Evolutionary conservation across 2,329 filamentous ascomycete species (phyloP), one percentile per base, ranked within the genome.

Genomic region (Ophiocordyceps camponoti-saundersi): DNA sequence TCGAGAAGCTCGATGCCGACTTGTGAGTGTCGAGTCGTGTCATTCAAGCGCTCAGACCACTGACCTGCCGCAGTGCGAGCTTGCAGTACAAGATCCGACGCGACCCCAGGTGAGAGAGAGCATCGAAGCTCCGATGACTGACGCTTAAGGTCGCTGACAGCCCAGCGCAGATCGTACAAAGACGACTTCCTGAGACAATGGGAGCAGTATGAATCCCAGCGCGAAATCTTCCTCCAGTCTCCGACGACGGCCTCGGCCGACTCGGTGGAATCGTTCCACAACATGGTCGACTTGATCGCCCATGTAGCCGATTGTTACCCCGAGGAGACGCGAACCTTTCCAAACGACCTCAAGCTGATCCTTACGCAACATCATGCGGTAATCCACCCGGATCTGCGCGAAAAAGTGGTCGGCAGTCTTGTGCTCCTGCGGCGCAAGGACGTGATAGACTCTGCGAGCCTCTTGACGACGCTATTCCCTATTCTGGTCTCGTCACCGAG

Each of bases 301-400:
- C 92, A 98, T 65, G 84, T 93, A 51, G 84, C 90, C 60, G 89
- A 95, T 59, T 93, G 87, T 68, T 98, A 94, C 64, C 87, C 86
- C 45, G 77, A 82, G 49, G 75, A 90, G 51, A 89, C 88, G 1
- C 72, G 72, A 46, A 70, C 74, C 11, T 96, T 95, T 54, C 78
- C 88, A 21, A 73, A 80, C 41, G 85, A 95, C 52, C 71, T 98
- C 44, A 87, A 87, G 58, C 73, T 80, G 30, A 83, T 98, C 49
- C 67, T 98, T 44, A 78, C 78, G 44, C 71, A 82, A 54, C 87
- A 96, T 60, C 90, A 96, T 71, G 77, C 82, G 43, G 73, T 81
- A 3, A 72, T 98, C 30, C 84, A 94, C 56, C 72, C 80, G 4
- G 89, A 96, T 52, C 65, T 98, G 55, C 76, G 92, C 36, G 92